Base-by-base conservation (phyloP, 2,329 filamentous ascomycete genomes). In the Aspergillus thermomutatus region DNA sequence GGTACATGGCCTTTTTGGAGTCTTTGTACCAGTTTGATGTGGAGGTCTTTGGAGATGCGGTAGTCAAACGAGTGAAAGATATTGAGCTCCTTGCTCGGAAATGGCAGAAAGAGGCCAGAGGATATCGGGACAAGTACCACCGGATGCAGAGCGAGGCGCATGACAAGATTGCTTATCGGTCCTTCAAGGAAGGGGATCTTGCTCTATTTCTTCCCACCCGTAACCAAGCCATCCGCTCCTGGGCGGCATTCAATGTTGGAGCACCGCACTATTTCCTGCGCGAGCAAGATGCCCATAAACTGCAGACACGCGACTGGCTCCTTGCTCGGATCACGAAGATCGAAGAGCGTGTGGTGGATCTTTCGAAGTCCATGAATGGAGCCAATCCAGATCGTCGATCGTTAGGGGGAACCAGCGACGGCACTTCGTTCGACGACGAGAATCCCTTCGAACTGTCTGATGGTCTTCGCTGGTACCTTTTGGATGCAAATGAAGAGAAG, bases 181-280 rank as follows among this genome's bases (percentile, higher is more conserved):
- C 93, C 51, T 99, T 99, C 79, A 97, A 97, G 70, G 92, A 97
- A 73, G 93, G 94, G 7, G 94, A 99, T 69, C 82, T 99, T 14
- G 94, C 93, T 11, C 77, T 99, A 2, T 99, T 99, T 78, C 78
- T 99, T 43, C 94, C 94, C 0, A 99, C 94, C 0, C 84, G 93
- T 37, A 97, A 97, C 70, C 92, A 97, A 75, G 90, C 90, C 40
- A 94, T 92, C 4, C 89, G 93, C 17, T 93, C 94, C 0, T 99
- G 94, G 94, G 94, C 94, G 4, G 94, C 94, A 0, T 99, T 99
- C 82, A 99, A 99, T 67, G 90, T 99, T 31, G 93, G 92, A 1
- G 96, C 93, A 58, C 94, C 94, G 8, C 94, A 99, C 72, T 97
- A 94, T 77, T 99, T 99, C 77, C 82, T 99, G 2, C 89, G 92